Base-by-base conservation (phyloP, 177 flowering plant genomes). In the Vitis hybrid region DNA sequence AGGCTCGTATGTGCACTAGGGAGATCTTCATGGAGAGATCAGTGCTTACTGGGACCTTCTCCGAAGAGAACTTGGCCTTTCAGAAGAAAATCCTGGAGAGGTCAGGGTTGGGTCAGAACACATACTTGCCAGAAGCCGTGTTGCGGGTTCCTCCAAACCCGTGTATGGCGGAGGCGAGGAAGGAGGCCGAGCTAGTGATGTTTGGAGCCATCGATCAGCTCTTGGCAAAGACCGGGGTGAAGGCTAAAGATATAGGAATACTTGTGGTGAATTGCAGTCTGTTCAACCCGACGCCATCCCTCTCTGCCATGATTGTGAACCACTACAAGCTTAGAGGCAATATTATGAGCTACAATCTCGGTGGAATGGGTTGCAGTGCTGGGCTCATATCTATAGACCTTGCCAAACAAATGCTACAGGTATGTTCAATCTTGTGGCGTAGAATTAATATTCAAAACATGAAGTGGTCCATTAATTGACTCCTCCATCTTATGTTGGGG, bases 321-420 rank as follows among this genome's bases (percentile, higher is more conserved):
- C 87, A 82, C 31, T 89, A 91, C 80, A 91, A 91, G 85, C 88
- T 91, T 15, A 82, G 94, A 73, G 90, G 90, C 1, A 89, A 88
- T 70, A 67, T 91, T 22, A 44, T 81, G 82, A 89, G 90, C 75
- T 88, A 84, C 31, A 91, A 85, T 67, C 89, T 91, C 55, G 91
- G 92, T 66, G 96, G 96, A 2, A 91, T 91, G 96, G 96, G 96
- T 0, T 91, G 96, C 79, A 91, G 96, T 69, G 96, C 94, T 55
- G 96, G 94, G 0, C 78, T 89, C n/a, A 87, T 91, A 31, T 88
- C 96, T 3, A 87, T 89, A 0, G 96, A 89, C 63, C 90, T 91
- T 18, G 96, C 92, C 63, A 88, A 88, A 67, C 90, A 86, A 58
- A 84, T 89, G 10, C 67, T 91, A 12, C 92, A 91, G 90, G 96